phyloP scores from a whole-genome alignment of 495 filamentous ascomycete genomes.

The Copromyces sp. region DNA sequence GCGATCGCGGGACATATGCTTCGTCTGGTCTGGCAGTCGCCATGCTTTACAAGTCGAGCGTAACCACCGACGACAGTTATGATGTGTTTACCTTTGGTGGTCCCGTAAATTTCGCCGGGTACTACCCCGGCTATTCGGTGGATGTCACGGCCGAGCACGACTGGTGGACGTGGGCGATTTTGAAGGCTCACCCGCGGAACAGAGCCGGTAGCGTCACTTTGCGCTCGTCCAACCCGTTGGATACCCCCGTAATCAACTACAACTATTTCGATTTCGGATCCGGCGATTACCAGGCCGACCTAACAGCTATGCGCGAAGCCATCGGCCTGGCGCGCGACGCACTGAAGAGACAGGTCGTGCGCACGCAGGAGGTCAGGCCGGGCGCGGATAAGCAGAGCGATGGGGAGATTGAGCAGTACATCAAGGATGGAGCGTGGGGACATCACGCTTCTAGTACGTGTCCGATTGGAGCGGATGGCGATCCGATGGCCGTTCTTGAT shows the following conservation, averaged over 20 bases:
- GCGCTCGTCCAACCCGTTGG: slow-evolving; percentile 41
- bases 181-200: slow-evolving; percentile 45
- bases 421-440: slow-evolving; percentile 45
- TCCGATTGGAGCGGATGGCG: slow-evolving; percentile 45
- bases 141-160: slow-evolving; percentile 21
- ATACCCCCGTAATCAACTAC: slow-evolving; percentile 44
- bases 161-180: slow-evolving; percentile 38
- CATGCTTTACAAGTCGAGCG: slow-evolving; percentile 36
- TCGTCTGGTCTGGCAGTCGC: slow-evolving; percentile 37
- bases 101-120: slow-evolving; percentile 43
- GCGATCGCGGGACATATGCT: slow-evolving; percentile 39
- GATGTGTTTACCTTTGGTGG: slow-evolving; percentile 47
- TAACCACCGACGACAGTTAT: slow-evolving; percentile 24
- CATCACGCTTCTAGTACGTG: slow-evolving; percentile 48
- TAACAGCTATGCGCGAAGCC: slow-evolving; percentile 39
- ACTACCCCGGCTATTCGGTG: slow-evolving; percentile 35
- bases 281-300: slow-evolving; percentile 22
- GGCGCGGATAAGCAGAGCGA: slow-evolving; percentile 29
- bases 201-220: slow-evolving; percentile 41
- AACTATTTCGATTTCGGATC: slow-evolving; percentile 40
- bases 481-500: slow-evolving; percentile 49
- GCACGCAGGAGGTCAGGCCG: slow-evolving; percentile 40
- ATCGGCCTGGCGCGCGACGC: slow-evolving; percentile 35
- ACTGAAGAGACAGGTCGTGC: slow-evolving; percentile 23
- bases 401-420: slow-evolving; percentile 35